Evolutionary conservation across 768 basidiomycete genomes (phyloP), one percentile per base, ranked within the genome.

Genomic region (Phanerochaete sordida): DNA sequence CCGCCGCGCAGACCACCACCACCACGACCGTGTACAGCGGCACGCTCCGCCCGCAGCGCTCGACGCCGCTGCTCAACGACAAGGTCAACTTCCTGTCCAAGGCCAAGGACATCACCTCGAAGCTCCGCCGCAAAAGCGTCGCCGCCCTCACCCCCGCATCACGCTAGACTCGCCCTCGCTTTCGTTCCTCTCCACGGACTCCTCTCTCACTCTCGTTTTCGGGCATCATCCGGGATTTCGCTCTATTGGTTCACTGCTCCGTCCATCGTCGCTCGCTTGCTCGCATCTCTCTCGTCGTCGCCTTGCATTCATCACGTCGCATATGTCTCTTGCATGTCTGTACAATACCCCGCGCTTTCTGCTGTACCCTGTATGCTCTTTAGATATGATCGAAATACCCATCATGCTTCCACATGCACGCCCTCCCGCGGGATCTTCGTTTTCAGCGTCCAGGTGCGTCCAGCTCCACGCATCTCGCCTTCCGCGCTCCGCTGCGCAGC

Each of bases 41-140:
- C 19, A 62, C 59, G 21, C 26, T 56, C 50, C 63, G 64, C 31
- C 53, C 63, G 37, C 55, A 59, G 33, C 64, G 65, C 19, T 65
- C 62, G 37, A 58, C 64, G 51, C 43, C 62, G 31, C 46, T 54
- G 24, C 48, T 64, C 24, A 16, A 53, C 39, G 58, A 55, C 44
- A 28, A 53, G 47, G 58, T 57, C 58, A 48, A 27, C 45, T 68
- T 66, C 66, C 46, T 67, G 26, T 37, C 61, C 46, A 67, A 66
- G 54, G 69, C 69, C 57, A 66, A 63, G 59, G 67, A 67, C 28
- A 54, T 70, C 47, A 67, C 69, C 56, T 24, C 47, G 33, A 62
- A 51, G 49, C 53, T 70, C 53, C 49, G 62, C 39, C 57, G 69
- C 60, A 61, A 53, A 51, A 70, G 69, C 61, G 57, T 64, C 59